These are phyloP conservation scores for Xanthoconium purpureum DNA, from an alignment of 768 basidiomycete species.

Conservation along the genomic window DNA sequence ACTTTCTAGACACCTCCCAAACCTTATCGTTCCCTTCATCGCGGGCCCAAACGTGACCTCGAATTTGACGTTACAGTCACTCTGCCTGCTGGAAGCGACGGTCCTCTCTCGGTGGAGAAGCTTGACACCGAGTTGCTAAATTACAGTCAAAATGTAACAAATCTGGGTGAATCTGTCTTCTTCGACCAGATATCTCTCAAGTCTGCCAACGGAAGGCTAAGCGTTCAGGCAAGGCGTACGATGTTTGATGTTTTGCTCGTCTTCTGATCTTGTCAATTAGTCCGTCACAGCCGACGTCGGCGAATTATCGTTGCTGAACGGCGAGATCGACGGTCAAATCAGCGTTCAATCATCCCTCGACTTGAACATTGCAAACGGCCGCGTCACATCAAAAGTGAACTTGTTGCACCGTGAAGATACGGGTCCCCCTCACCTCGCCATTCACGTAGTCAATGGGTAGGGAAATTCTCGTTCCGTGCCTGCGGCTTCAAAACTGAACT, in stretches of 20 bases:
- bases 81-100: conserved; percentile 33
- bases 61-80: conserved; percentile 36
- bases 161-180: conserved; percentile 32
- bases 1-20: conserved; percentile 33
- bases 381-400: conserved; percentile 38
- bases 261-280: conserved; percentile 22
- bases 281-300: conserved; percentile 30
- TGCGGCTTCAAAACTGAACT: not conserved
- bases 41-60: conserved; percentile 16
- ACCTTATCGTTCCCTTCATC: not conserved
- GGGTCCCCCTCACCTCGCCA: conserved; percentile 27
- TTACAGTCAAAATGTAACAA: conserved; percentile 37
- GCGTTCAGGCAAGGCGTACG: conserved; percentile 30
- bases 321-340: conserved; percentile 44
- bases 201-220: conserved; percentile 36
- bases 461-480: conserved; percentile 4
- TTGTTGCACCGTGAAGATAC: conserved; percentile 30
- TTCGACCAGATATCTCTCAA: conserved; percentile 38
- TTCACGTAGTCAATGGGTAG: conserved; percentile 45
- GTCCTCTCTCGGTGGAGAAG: conserved; percentile 35
- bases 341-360: conserved; percentile 35
- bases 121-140: conserved; percentile 43
- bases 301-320: conserved; percentile 40
- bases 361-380: conserved; percentile 38
- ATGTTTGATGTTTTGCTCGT: not conserved